Evolutionary conservation across 176 grass and related monocot genomes (phyloP).

Genomic region (Eragrostis curvula): DNA sequence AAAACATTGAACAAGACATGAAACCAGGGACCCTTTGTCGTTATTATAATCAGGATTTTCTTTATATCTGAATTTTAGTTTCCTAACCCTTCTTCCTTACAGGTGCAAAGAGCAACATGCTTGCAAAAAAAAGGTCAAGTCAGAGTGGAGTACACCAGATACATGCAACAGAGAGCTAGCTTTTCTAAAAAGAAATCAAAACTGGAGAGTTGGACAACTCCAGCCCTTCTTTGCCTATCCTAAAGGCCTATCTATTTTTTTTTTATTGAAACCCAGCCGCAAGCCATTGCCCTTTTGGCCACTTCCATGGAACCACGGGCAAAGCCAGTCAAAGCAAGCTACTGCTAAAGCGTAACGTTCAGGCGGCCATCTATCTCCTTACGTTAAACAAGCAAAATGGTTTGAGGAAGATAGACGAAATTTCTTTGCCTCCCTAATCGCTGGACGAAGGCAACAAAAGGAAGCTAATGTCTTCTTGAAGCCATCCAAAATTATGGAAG

Average conservation of each 20-base stretch:
- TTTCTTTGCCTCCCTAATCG: not conserved
- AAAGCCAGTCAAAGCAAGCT: not conserved
- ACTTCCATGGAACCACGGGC: not conserved
- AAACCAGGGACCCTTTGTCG: too few relatives aligned
- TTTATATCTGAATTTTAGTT: not conserved
- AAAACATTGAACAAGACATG: not conserved
- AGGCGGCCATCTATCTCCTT: not conserved
- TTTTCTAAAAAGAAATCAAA: not conserved
- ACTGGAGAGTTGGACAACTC: not conserved
- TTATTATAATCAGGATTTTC: too few relatives aligned
- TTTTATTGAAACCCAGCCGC: not conserved
- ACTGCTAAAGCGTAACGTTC: not conserved
- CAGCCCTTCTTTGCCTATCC: conserved; percentile 35
- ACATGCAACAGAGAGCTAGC: not conserved
- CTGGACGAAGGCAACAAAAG: not conserved
- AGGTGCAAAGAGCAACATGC: not conserved
- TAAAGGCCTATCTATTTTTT: not conserved
- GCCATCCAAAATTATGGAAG: not conserved
- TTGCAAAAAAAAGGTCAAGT: conserved; percentile 5
- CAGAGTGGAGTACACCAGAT: not conserved
- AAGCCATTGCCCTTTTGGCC: not conserved
- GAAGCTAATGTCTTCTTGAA: not conserved
- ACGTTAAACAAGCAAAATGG: not conserved
- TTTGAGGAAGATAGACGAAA: not conserved
- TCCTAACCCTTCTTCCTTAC: not conserved